These are phyloP conservation scores for Agaricus sinodeliciosus DNA, from an alignment of 768 basidiomycete species.

Conservation along the genomic window DNA sequence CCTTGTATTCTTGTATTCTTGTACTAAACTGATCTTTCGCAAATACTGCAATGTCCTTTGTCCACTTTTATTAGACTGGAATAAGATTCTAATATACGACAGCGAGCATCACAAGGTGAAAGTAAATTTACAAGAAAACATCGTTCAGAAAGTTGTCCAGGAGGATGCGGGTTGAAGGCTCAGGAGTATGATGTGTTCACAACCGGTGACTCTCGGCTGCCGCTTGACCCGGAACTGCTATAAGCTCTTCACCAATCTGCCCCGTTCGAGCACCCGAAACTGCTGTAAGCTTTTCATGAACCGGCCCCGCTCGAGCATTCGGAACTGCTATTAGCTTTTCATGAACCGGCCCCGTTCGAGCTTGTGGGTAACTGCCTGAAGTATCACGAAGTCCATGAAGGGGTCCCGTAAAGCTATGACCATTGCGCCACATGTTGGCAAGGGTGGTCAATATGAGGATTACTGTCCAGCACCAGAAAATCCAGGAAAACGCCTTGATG, in stretches of 20 bases:
- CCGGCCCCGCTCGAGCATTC: background rate
- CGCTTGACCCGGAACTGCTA: too few relatives aligned
- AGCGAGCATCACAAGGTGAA: too few relatives aligned
- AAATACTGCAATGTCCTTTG: slow-evolving; percentile 2
- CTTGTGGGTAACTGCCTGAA: slow-evolving; percentile 15
- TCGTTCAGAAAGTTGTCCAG: too few relatives aligned
- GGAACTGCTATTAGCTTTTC: background rate
- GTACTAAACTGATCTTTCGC: background rate
- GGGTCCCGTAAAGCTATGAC: slow-evolving; percentile 11
- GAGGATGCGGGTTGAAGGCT: too few relatives aligned
- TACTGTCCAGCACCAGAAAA: slow-evolving; percentile 47
- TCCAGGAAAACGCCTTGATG: slow-evolving; percentile 65
- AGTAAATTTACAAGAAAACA: too few relatives aligned
- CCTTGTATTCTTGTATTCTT: background rate
- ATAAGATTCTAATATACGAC: too few relatives aligned
- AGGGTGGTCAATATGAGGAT: slow-evolving; percentile 40
- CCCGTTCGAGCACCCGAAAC: background rate
- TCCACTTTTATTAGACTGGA: too few relatives aligned
- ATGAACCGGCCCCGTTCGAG: slow-evolving; percentile 3
- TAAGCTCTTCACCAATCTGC: background rate
- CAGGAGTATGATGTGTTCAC: too few relatives aligned
- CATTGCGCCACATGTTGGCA: slow-evolving; percentile 16
- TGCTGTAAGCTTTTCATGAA: background rate
- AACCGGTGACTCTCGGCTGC: too few relatives aligned
- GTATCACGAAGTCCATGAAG: slow-evolving; percentile 13